Conservation (phyloP, 192 early-diverging fungal genomes). For the Fimicolochytrium jonesii region DNA sequence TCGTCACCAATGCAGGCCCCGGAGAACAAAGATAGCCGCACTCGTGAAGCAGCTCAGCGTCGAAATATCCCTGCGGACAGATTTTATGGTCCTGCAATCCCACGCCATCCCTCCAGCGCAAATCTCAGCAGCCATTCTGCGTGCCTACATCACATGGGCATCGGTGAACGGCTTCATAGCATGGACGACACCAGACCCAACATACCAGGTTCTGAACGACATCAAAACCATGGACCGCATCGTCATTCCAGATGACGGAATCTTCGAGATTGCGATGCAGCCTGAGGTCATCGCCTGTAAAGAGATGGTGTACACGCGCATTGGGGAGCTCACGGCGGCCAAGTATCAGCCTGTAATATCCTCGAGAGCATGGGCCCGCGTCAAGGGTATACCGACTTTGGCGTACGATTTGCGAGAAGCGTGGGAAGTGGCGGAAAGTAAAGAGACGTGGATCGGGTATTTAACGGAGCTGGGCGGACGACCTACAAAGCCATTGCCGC, state of each 20-base stretch:
- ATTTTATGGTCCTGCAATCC: conserved; percentile 15
- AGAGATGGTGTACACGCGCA: background rate
- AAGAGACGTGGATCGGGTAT: background rate
- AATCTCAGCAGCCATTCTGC: conserved; percentile 4
- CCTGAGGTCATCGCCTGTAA: background rate
- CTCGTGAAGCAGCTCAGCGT: conserved; percentile 1
- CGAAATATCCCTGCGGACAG: conserved; percentile 15
- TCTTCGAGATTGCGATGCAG: conserved; percentile 18
- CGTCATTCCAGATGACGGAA: conserved; percentile 7
- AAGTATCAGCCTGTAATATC: background rate
- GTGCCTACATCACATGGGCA: conserved; percentile 7
- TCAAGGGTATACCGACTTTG: background rate
- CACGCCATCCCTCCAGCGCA: background rate
- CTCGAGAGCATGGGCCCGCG: background rate
- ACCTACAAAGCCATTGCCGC: conserved; percentile 7
- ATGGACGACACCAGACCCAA: background rate
- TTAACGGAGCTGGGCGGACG: too few species aligned
- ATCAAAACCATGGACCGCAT: background rate
- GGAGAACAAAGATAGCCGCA: background rate
- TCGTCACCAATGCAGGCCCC: background rate
- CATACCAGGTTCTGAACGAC: background rate
- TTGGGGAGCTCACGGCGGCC: background rate
- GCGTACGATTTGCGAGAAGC: too few species aligned
- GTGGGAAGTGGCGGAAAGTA: too few species aligned
- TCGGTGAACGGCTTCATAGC: background rate